Evolutionary conservation across 768 basidiomycete genomes (phyloP).

Genomic region (Cyclocybe aegerita): DNA sequence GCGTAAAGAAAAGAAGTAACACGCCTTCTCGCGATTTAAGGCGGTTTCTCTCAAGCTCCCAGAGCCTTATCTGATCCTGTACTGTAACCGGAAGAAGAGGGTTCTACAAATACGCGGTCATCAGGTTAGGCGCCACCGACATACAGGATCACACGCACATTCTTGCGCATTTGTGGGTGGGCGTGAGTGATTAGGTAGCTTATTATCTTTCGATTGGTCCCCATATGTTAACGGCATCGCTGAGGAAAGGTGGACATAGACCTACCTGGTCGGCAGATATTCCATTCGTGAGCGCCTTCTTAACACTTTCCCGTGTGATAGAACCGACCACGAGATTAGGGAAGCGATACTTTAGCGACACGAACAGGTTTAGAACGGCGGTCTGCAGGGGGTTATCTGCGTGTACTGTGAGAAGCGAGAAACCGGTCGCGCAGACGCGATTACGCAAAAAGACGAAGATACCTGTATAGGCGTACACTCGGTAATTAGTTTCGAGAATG

Average conservation of each 20-base stretch:
- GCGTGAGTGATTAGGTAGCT: slow-evolving; percentile 93
- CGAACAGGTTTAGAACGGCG: slow-evolving; percentile 92
- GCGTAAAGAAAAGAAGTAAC: slow-evolving; percentile 16
- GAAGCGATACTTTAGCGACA: slow-evolving; percentile 90
- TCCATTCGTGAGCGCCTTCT: slow-evolving; percentile 90
- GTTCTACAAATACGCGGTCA: slow-evolving; percentile 52
- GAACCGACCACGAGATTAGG: slow-evolving; percentile 96
- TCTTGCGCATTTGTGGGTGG: slow-evolving; percentile 97
- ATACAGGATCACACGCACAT: slow-evolving; percentile 47
- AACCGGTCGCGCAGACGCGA: slow-evolving; percentile 16
- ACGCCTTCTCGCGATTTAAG: slow-evolving; percentile 86
- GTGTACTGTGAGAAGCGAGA: slow-evolving; percentile 17
- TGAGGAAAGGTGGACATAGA: slow-evolving; percentile 18
- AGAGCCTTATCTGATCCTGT: slow-evolving; percentile 95
- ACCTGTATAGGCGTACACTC: slow-evolving; percentile 98
- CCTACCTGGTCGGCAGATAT: slow-evolving; percentile 94
- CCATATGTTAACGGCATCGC: slow-evolving; percentile 16
- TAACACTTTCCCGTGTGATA: slow-evolving; percentile 93
- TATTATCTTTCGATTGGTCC: slow-evolving; percentile 68
- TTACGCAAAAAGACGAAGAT: slow-evolving; percentile 19
- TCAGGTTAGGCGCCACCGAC: neutral
- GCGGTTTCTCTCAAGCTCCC: slow-evolving; percentile 95
- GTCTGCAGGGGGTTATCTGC: slow-evolving; percentile 94
- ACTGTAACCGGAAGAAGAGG: slow-evolving; percentile 95
- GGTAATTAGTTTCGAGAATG: slow-evolving; percentile 97